These are phyloP conservation scores for Epichloe uncinata DNA, from an alignment of 2,329 filamentous ascomycete genomes.

Conservation along the genomic window DNA sequence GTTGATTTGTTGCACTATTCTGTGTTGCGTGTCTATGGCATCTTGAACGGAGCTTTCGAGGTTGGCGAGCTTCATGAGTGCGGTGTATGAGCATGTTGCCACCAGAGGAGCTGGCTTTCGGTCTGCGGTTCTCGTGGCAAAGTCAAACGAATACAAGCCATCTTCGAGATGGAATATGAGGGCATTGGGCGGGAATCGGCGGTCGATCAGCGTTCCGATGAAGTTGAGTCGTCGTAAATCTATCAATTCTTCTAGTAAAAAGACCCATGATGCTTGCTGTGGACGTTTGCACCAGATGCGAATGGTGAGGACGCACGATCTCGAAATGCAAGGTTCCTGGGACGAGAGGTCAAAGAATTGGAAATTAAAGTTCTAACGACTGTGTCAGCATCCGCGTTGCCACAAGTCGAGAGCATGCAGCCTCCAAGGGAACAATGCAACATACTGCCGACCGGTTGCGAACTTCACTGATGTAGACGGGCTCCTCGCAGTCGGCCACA, in stretches of 20 bases:
- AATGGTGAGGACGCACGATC: constrained; percentile 50
- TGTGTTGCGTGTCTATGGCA: constrained; percentile 62
- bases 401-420: neutral
- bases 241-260: constrained; percentile 60
- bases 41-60: constrained; percentile 87
- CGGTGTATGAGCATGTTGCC: constrained; percentile 69
- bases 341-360: constrained; percentile 64
- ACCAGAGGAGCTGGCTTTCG: constrained; percentile 39
- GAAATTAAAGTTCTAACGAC: constrained; percentile 66
- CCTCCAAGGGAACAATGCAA: neutral
- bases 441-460: constrained; percentile 57
- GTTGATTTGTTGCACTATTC: constrained; percentile 68
- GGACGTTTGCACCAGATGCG: constrained; percentile 59
- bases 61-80: constrained; percentile 76
- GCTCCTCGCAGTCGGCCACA: constrained; percentile 48
- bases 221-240: constrained; percentile 65
- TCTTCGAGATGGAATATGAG: constrained; percentile 77
- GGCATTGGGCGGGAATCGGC: constrained; percentile 67
- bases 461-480: constrained; percentile 83
- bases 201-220: constrained; percentile 56
- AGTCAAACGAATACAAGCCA: constrained; percentile 71
- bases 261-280: constrained; percentile 35
- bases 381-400: neutral
- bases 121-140: constrained; percentile 37
- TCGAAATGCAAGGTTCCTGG: constrained; percentile 49